These are phyloP conservation scores for Rhynchosporium secalis DNA, from an alignment of 2,329 filamentous ascomycete genomes.

Conservation along the genomic window DNA sequence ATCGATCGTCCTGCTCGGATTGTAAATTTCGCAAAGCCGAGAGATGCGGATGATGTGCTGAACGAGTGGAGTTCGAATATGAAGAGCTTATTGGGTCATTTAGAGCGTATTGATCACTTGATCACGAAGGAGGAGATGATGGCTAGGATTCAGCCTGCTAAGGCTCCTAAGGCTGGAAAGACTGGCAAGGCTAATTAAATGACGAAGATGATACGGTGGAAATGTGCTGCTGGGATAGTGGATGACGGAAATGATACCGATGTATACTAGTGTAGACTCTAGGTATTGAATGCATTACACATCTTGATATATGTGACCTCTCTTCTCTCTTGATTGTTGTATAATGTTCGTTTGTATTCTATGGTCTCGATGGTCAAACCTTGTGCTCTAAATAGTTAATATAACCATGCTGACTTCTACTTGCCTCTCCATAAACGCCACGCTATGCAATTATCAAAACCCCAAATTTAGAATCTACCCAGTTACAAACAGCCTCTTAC, in stretches of 20 bases:
- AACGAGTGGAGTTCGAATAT: slow-evolving; percentile 99
- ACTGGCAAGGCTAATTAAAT: slow-evolving; percentile 43
- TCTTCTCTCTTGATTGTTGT: neutral
- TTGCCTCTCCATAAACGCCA: slow-evolving; percentile 26
- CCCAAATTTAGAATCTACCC: neutral
- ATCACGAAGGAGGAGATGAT: slow-evolving; percentile 99
- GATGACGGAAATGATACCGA: slow-evolving; percentile 28
- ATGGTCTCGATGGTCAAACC: neutral
- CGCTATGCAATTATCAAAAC: slow-evolving; percentile 23
- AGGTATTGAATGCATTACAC: slow-evolving; percentile 34
- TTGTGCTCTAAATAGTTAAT: neutral
- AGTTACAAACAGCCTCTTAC: neutral
- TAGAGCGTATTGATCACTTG: slow-evolving; percentile 93
- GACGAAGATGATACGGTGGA: neutral
- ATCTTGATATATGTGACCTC: slow-evolving; percentile 16
- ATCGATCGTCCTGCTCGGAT: slow-evolving; percentile 92
- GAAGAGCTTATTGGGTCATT: slow-evolving; percentile 82
- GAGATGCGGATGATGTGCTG: slow-evolving; percentile 91
- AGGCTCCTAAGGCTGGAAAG: slow-evolving; percentile 36
- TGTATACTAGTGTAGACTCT: slow-evolving; percentile 41
- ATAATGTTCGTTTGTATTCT: slow-evolving; percentile 7
- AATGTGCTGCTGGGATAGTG: slow-evolving; percentile 9
- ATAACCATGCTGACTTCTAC: slow-evolving; percentile 7
- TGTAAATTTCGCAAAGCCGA: slow-evolving; percentile 91
- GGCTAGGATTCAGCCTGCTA: slow-evolving; percentile 81